Evolutionary conservation across 1,139 yeast species (phyloP).

Genomic region (Candida sojae): DNA sequence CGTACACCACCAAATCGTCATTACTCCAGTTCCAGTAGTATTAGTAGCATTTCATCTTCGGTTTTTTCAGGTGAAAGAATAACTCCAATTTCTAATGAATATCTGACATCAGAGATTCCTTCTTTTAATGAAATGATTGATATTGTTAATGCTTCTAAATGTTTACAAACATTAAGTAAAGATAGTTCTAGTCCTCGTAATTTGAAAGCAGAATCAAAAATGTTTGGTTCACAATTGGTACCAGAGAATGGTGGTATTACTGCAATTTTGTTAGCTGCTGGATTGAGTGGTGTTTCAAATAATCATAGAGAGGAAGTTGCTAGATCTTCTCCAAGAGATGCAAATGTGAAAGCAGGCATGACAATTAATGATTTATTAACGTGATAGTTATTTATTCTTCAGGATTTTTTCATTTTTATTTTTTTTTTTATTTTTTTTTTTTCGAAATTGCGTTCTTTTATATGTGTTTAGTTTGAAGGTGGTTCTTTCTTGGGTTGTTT

Average conservation of each 20-base stretch:
- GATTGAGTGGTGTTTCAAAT: constrained; percentile 9
- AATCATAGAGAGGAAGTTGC: constrained; percentile 1
- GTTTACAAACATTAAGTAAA: constrained; percentile 32
- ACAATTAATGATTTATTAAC: constrained; percentile 31
- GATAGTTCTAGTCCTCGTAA: neutral
- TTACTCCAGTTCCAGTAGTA: constrained; percentile 7
- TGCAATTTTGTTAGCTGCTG: constrained; percentile 32
- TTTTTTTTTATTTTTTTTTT: neutral
- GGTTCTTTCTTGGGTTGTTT: neutral
- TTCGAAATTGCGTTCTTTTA: too few species aligned
- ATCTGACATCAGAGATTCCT: constrained; percentile 4
- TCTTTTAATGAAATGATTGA: constrained; percentile 29
- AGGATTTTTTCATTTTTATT: neutral
- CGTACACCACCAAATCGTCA: constrained; percentile 4
- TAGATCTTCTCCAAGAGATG: neutral
- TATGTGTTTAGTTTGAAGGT: neutral
- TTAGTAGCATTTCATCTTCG: constrained; percentile 9
- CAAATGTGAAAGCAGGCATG: constrained; percentile 21
- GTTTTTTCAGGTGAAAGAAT: constrained; percentile 7
- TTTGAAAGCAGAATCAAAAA: neutral
- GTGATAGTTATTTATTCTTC: constrained; percentile 6
- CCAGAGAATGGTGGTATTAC: constrained; percentile 21
- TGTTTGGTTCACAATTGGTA: neutral
- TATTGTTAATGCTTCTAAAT: constrained; percentile 42
- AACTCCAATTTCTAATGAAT: constrained; percentile 2